Base-by-base conservation (phyloP, 257 asterid species). In the Penstemon eatonii region DNA sequence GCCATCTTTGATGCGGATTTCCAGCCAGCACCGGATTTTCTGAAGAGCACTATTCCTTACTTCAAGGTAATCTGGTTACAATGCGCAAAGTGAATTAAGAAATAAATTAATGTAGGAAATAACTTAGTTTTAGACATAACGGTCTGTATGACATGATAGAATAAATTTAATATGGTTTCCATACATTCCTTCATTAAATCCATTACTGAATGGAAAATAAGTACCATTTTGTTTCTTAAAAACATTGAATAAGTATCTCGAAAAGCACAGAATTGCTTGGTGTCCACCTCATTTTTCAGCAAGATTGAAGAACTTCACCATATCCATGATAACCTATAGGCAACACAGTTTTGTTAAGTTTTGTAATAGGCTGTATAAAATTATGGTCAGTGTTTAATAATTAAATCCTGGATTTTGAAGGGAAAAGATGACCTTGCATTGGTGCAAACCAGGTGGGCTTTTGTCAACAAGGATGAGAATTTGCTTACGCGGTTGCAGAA, bases 1-100 rank as follows among this genome's bases (percentile, higher is more conserved):
- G 97, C 96, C 65, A 88, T 91, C 61, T 91, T 91, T 78, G 97
- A 91, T 84, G 96, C 98, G n/a, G 98, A 91, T 78, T 91, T 91
- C 86, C 96, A 89, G 80, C 98, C 98, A 11, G 79, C 83, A 67
- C 89, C 95, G 49, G 96, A 91, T 83, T 91, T 91, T 81, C 80
- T 91, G 72, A 84, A 85, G 89, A 87, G 74, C 73, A 91, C 96
- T 19, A 39, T 91, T 79, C 95, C 98, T 75, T 84, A 91, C 79
- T 89, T 91, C 60, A 85, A 85, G 92, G 98, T 91, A 85, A 76
- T 72, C 75, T 41, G 39, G 63, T 73, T 65, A 53, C 74, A 25
- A 25, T 25, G 56, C 59, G 52, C 49, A n/a, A 45, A 63, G 54
- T 62, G 70, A 60, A 47, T 25, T 44, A 63, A 38, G 36, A 61